Percentiles rank a stretch among this genome's conserved stretches.
phyloP scores from a whole-genome alignment of 2,329 filamentous ascomycete species.

The Madurella mycetomatis region DNA sequence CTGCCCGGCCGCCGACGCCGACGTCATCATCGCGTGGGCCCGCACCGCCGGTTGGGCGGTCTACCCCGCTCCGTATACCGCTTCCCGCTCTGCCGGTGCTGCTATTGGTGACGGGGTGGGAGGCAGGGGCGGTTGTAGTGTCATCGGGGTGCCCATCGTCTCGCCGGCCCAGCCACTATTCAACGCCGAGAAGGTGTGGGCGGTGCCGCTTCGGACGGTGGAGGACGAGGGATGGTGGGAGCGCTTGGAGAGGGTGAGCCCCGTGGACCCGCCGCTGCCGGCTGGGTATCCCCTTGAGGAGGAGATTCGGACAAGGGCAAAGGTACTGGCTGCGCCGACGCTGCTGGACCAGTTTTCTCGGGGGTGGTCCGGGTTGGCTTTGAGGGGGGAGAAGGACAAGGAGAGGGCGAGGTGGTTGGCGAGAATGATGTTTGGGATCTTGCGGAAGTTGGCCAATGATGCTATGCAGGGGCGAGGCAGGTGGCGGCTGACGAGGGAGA shows the following conservation, averaged over 20 bases:
- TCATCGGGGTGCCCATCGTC: constrained; percentile 40
- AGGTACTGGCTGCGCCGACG: constrained; percentile 9
- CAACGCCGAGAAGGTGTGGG: not conserved
- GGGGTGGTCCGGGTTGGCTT: not conserved
- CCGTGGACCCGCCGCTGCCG: not conserved
- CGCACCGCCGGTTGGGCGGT: constrained; percentile 31
- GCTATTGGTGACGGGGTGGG: constrained; percentile 15
- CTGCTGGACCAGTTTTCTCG: constrained; percentile 14
- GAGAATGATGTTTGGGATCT: not conserved
- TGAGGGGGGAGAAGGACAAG: not conserved
- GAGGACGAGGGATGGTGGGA: constrained; percentile 22
- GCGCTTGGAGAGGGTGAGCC: not conserved
- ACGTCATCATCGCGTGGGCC: constrained; percentile 41
- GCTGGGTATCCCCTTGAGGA: constrained; percentile 3
- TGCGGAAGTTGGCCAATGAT: constrained; percentile 10
- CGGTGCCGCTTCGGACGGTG: constrained; percentile 28
- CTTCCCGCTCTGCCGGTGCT: not conserved
- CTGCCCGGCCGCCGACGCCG: constrained; percentile 34
- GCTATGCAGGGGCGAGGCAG: not conserved
- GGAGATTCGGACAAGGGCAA: constrained; percentile 5
- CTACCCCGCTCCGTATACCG: constrained; percentile 25
- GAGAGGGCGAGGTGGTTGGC: not conserved
- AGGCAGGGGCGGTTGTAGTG: constrained; percentile 24
- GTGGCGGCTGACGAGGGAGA: constrained; percentile 1
- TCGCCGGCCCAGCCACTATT: too few relatives aligned